These are phyloP conservation scores for Aegilops bicornis DNA, from an alignment of 176 grass and related monocot species.

Conservation along the genomic window DNA sequence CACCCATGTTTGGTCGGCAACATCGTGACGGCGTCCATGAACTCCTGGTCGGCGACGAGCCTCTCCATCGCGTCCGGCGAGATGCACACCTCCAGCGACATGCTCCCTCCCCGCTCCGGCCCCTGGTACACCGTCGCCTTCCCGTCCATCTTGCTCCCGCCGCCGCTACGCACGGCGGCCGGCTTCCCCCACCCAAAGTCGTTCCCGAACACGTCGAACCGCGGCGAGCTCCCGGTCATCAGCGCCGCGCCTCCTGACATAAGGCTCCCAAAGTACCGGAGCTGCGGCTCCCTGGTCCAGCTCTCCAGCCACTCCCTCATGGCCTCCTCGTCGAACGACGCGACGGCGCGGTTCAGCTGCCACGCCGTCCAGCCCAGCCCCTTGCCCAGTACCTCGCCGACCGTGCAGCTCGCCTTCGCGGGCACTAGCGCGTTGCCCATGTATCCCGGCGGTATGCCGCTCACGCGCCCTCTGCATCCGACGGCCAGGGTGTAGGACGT, in stretches of 20 bases:
- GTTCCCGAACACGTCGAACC: not conserved
- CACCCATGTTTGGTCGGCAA: not conserved
- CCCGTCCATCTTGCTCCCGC: not conserved
- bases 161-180: not conserved
- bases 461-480: not conserved
- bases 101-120: not conserved
- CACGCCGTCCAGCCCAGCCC: not conserved
- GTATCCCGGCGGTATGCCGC: not conserved
- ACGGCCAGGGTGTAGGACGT: not conserved
- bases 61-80: not conserved
- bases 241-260: not conserved
- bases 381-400: not conserved
- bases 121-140: not conserved
- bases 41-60: not conserved
- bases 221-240: not conserved
- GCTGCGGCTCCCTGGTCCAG: not conserved
- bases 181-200: not conserved
- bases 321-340: not conserved
- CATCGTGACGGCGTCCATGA: not conserved
- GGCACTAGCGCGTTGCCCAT: not conserved
- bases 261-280: not conserved
- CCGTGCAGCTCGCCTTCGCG: not conserved
- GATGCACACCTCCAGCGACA: not conserved
- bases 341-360: not conserved
- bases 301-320: not conserved